Evolutionary conservation across 495 filamentous ascomycete species (phyloP).

Genomic region (Penicillium mononematosum): DNA sequence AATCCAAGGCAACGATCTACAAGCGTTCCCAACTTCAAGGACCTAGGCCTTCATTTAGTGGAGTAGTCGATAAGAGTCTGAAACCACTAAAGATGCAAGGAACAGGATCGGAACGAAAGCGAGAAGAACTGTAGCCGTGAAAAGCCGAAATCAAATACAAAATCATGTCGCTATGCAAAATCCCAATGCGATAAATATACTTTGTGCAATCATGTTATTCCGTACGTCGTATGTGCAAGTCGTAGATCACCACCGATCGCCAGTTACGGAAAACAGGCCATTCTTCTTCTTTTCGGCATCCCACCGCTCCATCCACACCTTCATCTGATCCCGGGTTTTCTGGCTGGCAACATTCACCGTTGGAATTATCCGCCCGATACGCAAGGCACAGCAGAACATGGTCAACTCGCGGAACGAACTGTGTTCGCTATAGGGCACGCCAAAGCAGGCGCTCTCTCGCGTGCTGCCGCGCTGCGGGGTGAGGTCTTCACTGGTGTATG

Average conservation of each 20-base stretch:
- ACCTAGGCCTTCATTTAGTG: not conserved
- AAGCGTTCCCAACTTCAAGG: not conserved
- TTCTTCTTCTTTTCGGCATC: slow-evolving; percentile 76
- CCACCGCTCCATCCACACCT: slow-evolving; percentile 88
- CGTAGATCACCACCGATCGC: slow-evolving; percentile 28
- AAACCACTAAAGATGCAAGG: slow-evolving; percentile 1
- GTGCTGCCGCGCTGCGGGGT: slow-evolving; percentile 77
- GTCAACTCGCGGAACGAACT: slow-evolving; percentile 91
- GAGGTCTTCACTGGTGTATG: slow-evolving; percentile 64
- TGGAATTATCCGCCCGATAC: slow-evolving; percentile 85
- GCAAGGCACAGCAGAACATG: slow-evolving; percentile 83
- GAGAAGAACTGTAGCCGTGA: not conserved
- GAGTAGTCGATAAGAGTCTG: not conserved
- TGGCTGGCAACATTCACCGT: slow-evolving; percentile 87
- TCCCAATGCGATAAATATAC: not conserved
- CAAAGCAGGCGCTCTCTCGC: slow-evolving; percentile 73
- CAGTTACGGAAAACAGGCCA: slow-evolving; percentile 57
- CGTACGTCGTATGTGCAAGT: not conserved
- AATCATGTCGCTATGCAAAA: not conserved
- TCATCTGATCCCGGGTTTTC: slow-evolving; percentile 77
- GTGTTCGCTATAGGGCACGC: slow-evolving; percentile 94
- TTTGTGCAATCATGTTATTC: not conserved
- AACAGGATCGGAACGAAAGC: slow-evolving; percentile 1
- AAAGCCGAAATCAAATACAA: slow-evolving; percentile 1
- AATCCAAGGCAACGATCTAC: slow-evolving; percentile 4